These are phyloP conservation scores for Aspergillus chevalieri DNA, from an alignment of 2,329 filamentous ascomycete species.

Conservation along the genomic window DNA sequence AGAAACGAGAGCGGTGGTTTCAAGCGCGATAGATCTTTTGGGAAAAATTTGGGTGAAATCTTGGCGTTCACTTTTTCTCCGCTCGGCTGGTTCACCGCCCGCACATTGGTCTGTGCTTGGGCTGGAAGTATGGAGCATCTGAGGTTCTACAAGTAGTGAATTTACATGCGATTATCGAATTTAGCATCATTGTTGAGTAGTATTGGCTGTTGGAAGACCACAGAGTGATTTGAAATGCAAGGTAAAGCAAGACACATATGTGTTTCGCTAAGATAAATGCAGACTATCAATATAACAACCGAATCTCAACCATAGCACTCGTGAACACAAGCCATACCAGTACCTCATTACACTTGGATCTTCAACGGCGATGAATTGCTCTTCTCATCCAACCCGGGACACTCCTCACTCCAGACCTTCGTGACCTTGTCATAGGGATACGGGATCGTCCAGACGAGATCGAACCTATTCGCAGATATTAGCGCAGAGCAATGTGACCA, in stretches of 20 bases:
- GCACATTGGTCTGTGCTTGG: neutral
- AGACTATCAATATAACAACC: neutral
- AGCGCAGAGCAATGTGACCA: neutral
- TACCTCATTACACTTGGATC: slow-evolving; percentile 14
- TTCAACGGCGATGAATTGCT: slow-evolving; percentile 5
- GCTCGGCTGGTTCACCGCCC: slow-evolving; percentile 26
- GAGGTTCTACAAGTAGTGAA: too few relatives aligned
- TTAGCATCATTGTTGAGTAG: too few relatives aligned
- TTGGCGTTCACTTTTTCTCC: slow-evolving; percentile 30
- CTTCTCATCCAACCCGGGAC: slow-evolving; percentile 20
- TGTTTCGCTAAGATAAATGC: too few relatives aligned
- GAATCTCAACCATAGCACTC: neutral
- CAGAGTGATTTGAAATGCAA: too few relatives aligned
- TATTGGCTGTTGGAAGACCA: too few relatives aligned
- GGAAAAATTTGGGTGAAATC: slow-evolving; percentile 38
- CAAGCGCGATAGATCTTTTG: slow-evolving; percentile 12
- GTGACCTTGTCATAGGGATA: slow-evolving; percentile 24
- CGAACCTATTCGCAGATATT: slow-evolving; percentile 14
- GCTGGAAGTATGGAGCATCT: too few relatives aligned
- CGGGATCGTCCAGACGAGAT: slow-evolving; percentile 25
- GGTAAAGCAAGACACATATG: too few relatives aligned
- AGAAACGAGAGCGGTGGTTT: slow-evolving; percentile 11
- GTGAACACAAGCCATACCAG: neutral
- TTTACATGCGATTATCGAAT: too few relatives aligned
- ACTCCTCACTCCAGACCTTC: slow-evolving; percentile 18